Evolutionary conservation across 495 filamentous ascomycete species (phyloP), one percentile per base, ranked within the genome.

Genomic region (Tuber microsphaerosporum): DNA sequence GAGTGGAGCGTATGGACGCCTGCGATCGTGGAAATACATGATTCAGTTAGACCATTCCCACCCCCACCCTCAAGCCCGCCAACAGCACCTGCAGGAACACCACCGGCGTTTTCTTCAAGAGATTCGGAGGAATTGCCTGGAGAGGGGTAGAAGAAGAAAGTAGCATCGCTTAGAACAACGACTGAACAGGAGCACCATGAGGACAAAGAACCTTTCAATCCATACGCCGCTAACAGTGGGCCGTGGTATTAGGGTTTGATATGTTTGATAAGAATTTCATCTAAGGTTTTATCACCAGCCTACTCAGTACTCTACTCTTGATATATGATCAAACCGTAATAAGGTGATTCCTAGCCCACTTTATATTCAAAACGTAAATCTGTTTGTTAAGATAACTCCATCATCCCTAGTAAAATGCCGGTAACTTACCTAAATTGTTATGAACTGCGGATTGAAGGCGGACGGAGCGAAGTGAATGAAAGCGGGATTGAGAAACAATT

Each of bases 1-100:
- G 71, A 44, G 5, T 71, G 65, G 42, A 69, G 71, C 1, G 68
- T 79, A 31, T 79, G 77, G 77, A 45, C 74, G 5, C 75, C 75
- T 19, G 75, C 77, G 20, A 37, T 78, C 31, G 26, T 79, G 9
- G 77, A 79, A 45, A 43, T 19, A 34, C 3, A 65, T 17, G n/a
- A 12, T n/a, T n/a, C 10, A 26, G 22, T 22, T 20, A 31, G 26
- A 31, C 56, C n/a, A 4, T 26, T 7, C 56, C 56, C 56, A 65
- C 56, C 56, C 3, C 26, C 14, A 19, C 26, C 14, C 14, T 6
- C 56, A 26, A 65, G 56, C 17, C 56, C 4, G 56, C 56, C 26
- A 0, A 17, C 26, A 2, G 12, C 26, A 65, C 26, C 56, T 34
- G 12, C 26, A 65, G 34, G 26, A 31, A 65, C 56, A 65, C 56